phyloP scores from a whole-genome alignment of 2,329 filamentous ascomycete genomes.

The Clarireedia homoeocarpa region DNA sequence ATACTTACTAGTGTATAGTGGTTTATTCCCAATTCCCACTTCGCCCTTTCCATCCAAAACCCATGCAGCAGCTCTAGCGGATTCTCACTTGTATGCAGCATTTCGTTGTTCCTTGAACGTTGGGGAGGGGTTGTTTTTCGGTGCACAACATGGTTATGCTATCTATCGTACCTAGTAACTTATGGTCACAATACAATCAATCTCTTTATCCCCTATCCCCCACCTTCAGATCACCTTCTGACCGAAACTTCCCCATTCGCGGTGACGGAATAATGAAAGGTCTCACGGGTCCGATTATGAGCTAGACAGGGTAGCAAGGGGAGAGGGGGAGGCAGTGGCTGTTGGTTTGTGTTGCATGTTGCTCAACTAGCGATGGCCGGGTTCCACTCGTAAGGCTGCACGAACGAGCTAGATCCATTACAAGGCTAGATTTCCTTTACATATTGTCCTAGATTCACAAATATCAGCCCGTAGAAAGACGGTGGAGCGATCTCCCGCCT shows the following conservation, averaged over 20 bases:
- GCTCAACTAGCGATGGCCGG: not conserved
- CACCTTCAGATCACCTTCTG: not conserved
- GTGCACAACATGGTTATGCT: not conserved
- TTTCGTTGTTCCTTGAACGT: not conserved
- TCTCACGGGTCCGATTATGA: not conserved
- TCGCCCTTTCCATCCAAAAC: too few relatives aligned
- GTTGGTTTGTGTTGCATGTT: not conserved
- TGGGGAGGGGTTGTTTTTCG: not conserved
- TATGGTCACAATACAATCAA: not conserved
- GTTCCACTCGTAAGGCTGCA: conserved; percentile 13
- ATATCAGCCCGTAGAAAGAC: not conserved
- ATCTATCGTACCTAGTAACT: not conserved
- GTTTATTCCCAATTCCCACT: not conserved
- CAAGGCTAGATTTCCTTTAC: conserved; percentile 5
- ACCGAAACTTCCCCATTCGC: conserved; percentile 1
- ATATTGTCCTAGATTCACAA: not conserved
- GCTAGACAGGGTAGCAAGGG: not conserved
- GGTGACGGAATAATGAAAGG: not conserved
- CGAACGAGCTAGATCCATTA: conserved; percentile 3
- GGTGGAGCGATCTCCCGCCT: conserved; percentile 8
- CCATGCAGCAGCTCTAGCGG: too few relatives aligned
- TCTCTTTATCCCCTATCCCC: not conserved
- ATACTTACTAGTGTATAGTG: not conserved
- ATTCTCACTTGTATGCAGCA: not conserved
- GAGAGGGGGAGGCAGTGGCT: not conserved